phyloP scores from a whole-genome alignment of 1,284 basidiomycete genomes.

The Trichosporon sp. region DNA sequence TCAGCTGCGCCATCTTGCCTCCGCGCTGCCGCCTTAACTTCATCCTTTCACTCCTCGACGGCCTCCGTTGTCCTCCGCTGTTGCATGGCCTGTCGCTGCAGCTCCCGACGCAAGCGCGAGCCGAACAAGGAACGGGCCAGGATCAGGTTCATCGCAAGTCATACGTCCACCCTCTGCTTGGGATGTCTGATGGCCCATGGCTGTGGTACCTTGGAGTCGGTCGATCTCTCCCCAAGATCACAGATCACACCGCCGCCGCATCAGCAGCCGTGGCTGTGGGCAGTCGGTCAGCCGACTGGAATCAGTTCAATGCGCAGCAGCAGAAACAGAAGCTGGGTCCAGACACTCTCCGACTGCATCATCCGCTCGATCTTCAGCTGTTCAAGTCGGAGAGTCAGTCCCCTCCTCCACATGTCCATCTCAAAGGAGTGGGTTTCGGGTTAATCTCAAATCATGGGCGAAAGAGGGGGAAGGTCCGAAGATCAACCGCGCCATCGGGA shows the following conservation, averaged over 20 bases:
- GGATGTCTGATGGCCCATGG: not conserved
- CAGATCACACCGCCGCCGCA: not conserved
- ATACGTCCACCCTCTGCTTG: not conserved
- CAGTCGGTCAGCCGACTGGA: not conserved
- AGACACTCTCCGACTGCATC: not conserved
- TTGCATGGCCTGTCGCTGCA: not conserved
- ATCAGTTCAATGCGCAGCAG: not conserved
- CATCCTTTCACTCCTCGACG: not conserved
- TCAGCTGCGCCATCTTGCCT: not conserved
- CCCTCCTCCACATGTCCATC: too few species aligned
- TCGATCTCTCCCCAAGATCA: not conserved
- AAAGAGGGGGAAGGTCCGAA: too few species aligned
- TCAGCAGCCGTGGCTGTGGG: not conserved
- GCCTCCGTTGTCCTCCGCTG: not conserved
- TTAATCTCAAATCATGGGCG: too few species aligned
- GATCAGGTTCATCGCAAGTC: not conserved
- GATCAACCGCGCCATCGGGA: too few species aligned
- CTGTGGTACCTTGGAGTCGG: not conserved
- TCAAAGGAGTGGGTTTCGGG: too few species aligned
- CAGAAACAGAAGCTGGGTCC: not conserved
- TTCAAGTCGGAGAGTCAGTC: too few species aligned
- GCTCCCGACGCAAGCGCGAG: not conserved
- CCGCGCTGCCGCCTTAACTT: not conserved
- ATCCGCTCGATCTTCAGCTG: not conserved
- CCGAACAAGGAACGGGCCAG: slow-evolving; percentile 6